A percentile compares a stretch with the other conserved stretches of the same genome.
These are phyloP conservation scores for Funneliformis caledonium DNA, from an alignment of 371 early-diverging fungal genomes.

Conservation along the genomic window DNA sequence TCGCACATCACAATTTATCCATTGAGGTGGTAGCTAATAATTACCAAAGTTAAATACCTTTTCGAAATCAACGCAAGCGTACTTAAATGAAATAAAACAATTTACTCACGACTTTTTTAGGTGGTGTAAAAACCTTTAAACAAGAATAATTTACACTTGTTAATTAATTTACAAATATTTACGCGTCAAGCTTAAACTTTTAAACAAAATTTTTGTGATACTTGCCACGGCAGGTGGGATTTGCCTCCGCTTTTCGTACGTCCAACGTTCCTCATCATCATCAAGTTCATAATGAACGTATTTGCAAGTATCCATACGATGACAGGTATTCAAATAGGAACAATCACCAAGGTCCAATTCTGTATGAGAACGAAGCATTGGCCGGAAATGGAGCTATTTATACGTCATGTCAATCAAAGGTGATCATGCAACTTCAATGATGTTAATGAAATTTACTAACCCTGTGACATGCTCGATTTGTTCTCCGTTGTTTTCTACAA, in stretches of 20 bases:
- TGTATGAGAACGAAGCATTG: constrained; percentile 50
- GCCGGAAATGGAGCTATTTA: constrained; percentile 50
- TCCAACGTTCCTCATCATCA: constrained; percentile 38
- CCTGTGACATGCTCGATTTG: constrained; percentile 39
- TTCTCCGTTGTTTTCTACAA: constrained; percentile 40
- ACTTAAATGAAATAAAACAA: neutral
- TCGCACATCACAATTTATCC: constrained; percentile 59
- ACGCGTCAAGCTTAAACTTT: neutral
- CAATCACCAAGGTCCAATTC: constrained; percentile 55
- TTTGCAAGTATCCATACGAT: constrained; percentile 56
- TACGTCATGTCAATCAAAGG: constrained; percentile 14
- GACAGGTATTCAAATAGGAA: constrained; percentile 59
- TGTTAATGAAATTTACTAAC: constrained; percentile 17
- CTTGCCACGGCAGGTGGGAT: constrained; percentile 25
- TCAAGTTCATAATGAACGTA: constrained; percentile 60
- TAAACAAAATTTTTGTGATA: neutral
- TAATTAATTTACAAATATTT: neutral
- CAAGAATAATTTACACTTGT: neutral
- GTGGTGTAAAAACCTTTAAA: constrained; percentile 33
- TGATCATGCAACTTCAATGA: neutral
- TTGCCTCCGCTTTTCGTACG: constrained; percentile 8
- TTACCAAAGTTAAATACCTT: neutral
- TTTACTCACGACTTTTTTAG: constrained; percentile 38
- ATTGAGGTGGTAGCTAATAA: constrained; percentile 53
- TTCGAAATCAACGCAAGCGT: neutral